These are phyloP conservation scores for Petunia secreta DNA, from an alignment of 257 asterid genomes.

Conservation along the genomic window DNA sequence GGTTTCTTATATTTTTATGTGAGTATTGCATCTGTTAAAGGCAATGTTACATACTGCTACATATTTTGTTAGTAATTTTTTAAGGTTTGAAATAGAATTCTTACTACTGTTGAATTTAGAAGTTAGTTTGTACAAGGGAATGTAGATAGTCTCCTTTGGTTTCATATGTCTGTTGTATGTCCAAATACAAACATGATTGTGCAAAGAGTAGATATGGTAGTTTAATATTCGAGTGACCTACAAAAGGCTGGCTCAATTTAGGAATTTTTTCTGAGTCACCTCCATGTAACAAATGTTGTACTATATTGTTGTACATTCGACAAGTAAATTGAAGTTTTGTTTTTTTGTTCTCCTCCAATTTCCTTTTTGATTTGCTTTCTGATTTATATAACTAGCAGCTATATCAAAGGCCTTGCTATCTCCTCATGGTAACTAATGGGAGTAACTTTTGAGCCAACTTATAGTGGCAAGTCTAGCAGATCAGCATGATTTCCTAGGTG, in stretches of 20 bases:
- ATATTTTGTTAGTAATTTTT: too few relatives aligned
- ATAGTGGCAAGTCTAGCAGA: not conserved
- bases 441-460: not conserved
- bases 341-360: not conserved
- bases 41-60: too few relatives aligned
- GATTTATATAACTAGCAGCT: not conserved
- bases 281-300: not conserved
- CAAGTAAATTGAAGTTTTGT: slow-evolving; percentile 3
- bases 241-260: slow-evolving; percentile 21
- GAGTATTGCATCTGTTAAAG: too few relatives aligned
- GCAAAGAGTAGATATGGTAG: slow-evolving; percentile 6
- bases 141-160: slow-evolving; percentile 21
- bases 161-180: slow-evolving; percentile 13
- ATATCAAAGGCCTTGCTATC: not conserved
- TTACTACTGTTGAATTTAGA: too few relatives aligned
- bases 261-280: slow-evolving; percentile 1
- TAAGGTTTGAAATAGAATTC: too few relatives aligned
- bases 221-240: not conserved
- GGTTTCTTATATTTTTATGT: too few relatives aligned
- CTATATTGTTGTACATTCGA: slow-evolving; percentile 15
- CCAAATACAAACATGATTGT: slow-evolving; percentile 9
- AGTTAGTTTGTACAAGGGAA: not conserved
- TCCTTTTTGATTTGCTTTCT: slow-evolving; percentile 2
- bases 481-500: not conserved
- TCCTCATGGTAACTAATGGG: not conserved